phyloP scores from a whole-genome alignment of 2,329 filamentous ascomycete species.

The Periconia sp. region DNA sequence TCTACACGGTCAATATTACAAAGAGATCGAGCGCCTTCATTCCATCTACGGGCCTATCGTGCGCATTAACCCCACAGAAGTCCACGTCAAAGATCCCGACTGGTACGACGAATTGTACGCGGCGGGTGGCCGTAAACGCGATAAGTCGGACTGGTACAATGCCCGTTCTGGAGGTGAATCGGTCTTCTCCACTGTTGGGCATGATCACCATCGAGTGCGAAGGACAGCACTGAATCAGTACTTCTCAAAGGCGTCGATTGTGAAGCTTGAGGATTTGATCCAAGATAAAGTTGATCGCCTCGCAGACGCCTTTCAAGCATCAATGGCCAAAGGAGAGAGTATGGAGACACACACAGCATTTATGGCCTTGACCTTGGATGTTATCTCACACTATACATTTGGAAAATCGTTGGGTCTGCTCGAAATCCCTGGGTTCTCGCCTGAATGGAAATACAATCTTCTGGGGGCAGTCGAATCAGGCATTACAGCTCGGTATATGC shows the following conservation, averaged over 20 bases:
- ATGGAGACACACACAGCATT: constrained; percentile 2
- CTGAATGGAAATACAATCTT: constrained; percentile 3
- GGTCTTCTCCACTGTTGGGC: constrained; percentile 3
- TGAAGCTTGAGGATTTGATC: constrained; percentile 17
- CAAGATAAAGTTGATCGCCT: constrained; percentile 4
- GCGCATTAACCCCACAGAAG: constrained; percentile 28
- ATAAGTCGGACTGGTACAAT: background rate
- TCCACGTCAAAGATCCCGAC: constrained; percentile 22
- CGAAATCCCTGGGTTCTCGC: constrained; percentile 2
- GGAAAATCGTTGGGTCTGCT: constrained; percentile 6
- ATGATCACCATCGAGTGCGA: constrained; percentile 22
- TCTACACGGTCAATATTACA: constrained; percentile 22
- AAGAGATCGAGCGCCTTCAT: background rate
- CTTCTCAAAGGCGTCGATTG: constrained; percentile 23
- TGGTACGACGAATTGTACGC: constrained; percentile 23
- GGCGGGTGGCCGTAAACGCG: background rate
- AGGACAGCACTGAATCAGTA: constrained; percentile 20
- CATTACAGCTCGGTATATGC: constrained; percentile 3
- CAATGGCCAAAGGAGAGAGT: background rate
- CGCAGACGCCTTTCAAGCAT: too few species aligned
- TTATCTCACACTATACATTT: constrained; percentile 11
- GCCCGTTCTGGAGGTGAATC: background rate
- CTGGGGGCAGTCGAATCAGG: background rate
- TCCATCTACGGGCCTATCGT: constrained; percentile 25
- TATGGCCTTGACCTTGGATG: constrained; percentile 7